Evolutionary conservation across 805 yeast species (phyloP).

Genomic region (Sugiyamaella qingdaonensis): DNA sequence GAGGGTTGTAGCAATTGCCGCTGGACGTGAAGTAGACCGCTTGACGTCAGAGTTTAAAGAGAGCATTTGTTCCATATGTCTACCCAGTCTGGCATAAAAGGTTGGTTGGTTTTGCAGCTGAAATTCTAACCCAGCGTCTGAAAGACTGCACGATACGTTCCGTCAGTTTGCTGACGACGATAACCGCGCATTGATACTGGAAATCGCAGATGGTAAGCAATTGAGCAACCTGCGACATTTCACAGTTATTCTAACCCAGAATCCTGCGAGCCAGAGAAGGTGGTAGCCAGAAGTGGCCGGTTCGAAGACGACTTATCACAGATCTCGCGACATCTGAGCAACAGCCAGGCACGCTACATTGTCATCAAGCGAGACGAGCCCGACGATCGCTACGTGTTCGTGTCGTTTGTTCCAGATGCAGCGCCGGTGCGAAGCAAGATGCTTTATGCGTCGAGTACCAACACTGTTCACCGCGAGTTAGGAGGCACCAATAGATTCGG

Average conservation of each 20-base stretch:
- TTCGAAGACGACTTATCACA: slow-evolving; percentile 36
- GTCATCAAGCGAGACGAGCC: slow-evolving; percentile 35
- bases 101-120: slow-evolving; percentile 25
- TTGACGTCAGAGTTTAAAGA: too few species aligned
- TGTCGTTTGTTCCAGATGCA: slow-evolving; percentile 81
- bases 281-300: slow-evolving; percentile 30
- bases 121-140: slow-evolving; percentile 32
- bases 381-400: slow-evolving; percentile 46
- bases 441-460: slow-evolving; percentile 90
- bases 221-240: not conserved
- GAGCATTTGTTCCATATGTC: slow-evolving; percentile 46
- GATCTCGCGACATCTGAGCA: slow-evolving; percentile 33
- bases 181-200: slow-evolving; percentile 37
- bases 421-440: slow-evolving; percentile 81
- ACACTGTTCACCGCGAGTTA: slow-evolving; percentile 65
- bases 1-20: too few species aligned
- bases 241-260: slow-evolving; percentile 5
- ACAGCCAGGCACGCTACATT: slow-evolving; percentile 47
- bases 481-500: slow-evolving; percentile 55
- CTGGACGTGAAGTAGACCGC: not conserved
- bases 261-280: slow-evolving; percentile 13
- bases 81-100: slow-evolving; percentile 57
- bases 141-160: slow-evolving; percentile 44
- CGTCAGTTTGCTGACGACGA: slow-evolving; percentile 37
- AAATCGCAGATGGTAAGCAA: slow-evolving; percentile 33